Evolutionary conservation across 306 rosid genomes (phyloP), one percentile per base, ranked within the genome.

Genomic region (Adenanthera pavonina): DNA sequence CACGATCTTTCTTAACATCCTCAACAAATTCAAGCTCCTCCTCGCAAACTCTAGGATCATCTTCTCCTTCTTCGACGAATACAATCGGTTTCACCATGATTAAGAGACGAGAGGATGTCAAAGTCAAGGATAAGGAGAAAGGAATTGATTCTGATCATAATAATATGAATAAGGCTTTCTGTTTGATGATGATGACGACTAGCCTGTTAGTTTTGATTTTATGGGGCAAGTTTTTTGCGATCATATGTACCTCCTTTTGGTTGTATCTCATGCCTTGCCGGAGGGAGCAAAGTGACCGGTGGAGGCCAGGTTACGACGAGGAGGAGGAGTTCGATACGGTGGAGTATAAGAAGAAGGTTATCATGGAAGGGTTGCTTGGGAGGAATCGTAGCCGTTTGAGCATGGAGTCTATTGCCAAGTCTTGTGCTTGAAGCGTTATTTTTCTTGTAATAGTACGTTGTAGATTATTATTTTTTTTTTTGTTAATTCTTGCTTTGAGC

Each of bases 161-260:
- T 8, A 3, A 60, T 15, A 30, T 6, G 7, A 77, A 33, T 48
- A 74, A 38, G 36, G 34, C 11, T 19, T 0, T 75, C 20, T 69
- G 15, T 60, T 43, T 70, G 16, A 19, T 64, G 12, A 9, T 87
- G 44, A 43, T 56, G n/a, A n/a, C n/a, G 0, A 11, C 8, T 46
- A 48, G 84, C 46, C 79, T 87, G 66, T 2, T 75, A 33, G 65
- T 78, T 17, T 69, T 81, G 77, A 19, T 78, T 13, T 3, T 87
- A 5, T 87, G 81, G 74, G 87, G 86, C 38, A 87, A 71, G 82
- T 12, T 67, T 64, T 84, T 30, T 47, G 82, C 89, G 11, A 77
- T 83, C 57, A 30, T 74, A 0, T 86, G 51, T 47, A 62, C 83
- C 41, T 60, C 81, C 14, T 33, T 62, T 59, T 84, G 79, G 81